Evolutionary conservation across 768 basidiomycete species (phyloP).

Genomic region (Boletus vermiculosoides): DNA sequence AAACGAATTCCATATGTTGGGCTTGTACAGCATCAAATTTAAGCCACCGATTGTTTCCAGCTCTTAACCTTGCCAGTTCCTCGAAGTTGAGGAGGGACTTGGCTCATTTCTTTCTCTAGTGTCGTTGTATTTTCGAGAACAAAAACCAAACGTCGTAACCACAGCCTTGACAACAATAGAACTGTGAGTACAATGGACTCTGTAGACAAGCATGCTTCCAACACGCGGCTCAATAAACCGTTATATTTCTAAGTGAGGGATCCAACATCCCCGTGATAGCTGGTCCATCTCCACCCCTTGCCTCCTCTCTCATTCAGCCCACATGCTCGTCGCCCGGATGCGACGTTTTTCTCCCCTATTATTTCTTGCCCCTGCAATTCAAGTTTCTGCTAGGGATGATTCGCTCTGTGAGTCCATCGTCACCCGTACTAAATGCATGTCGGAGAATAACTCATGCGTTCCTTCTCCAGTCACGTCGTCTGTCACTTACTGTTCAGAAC

Average conservation of each 20-base stretch:
- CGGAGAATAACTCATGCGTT: conserved; percentile 4
- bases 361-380: conserved; percentile 38
- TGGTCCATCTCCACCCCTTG: conserved; percentile 26
- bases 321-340: conserved; percentile 78
- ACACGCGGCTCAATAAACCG: conserved; percentile 25
- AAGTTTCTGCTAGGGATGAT: conserved; percentile 50
- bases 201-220: conserved; percentile 22
- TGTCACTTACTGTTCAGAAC: conserved; percentile 82
- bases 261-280: conserved; percentile 24
- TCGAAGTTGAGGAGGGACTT: background rate
- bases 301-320: conserved; percentile 14
- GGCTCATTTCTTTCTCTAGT: background rate
- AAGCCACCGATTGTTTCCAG: background rate
- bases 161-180: conserved; percentile 33
- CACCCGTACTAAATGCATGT: background rate
- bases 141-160: conserved; percentile 20
- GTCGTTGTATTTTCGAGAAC: conserved; percentile 15
- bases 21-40: background rate
- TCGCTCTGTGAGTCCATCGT: conserved; percentile 53
- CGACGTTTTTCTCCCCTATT: conserved; percentile 51
- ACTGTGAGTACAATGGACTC: conserved; percentile 33
- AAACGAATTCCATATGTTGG: background rate
- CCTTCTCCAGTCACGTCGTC: conserved; percentile 69
- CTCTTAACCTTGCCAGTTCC: background rate
- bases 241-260: conserved; percentile 25